Conservation (phyloP, 176 grass and related monocot species). For the Paspalum vaginatum region DNA sequence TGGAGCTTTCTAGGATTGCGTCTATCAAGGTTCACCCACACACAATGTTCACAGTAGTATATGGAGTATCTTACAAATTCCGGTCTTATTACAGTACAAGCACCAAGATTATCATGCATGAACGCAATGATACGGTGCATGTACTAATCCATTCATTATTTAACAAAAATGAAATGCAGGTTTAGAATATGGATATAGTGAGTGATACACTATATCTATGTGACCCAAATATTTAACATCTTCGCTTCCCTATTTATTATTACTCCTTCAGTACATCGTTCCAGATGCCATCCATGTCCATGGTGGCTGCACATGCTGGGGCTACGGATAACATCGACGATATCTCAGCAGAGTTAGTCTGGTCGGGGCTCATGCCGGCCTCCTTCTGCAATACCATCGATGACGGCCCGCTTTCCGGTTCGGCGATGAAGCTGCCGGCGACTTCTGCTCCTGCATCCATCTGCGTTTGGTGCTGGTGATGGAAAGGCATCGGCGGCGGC, state of each 20-base stretch:
- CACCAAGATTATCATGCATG: too few species aligned
- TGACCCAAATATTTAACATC: not conserved
- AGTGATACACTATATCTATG: not conserved
- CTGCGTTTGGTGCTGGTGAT: not conserved
- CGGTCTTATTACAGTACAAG: too few species aligned
- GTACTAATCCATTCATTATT: not conserved
- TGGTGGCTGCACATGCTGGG: too few species aligned
- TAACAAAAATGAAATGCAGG: not conserved
- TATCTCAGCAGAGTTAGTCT: constrained; percentile 33
- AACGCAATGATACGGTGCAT: too few species aligned
- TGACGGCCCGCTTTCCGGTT: not conserved
- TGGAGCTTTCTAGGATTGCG: too few species aligned
- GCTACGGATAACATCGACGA: not conserved
- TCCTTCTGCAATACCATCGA: not conserved
- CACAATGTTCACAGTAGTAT: too few species aligned
- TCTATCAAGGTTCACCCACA: too few species aligned
- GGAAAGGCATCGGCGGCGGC: not conserved
- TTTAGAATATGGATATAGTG: not conserved
- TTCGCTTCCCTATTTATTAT: not conserved
- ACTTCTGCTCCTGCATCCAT: not conserved
- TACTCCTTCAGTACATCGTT: not conserved
- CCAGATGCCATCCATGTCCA: constrained; percentile 26
- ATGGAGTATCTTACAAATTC: too few species aligned
- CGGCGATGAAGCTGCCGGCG: not conserved
- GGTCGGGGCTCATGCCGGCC: not conserved